These are phyloP conservation scores for Colletotrichum sidae DNA, from an alignment of 2,329 filamentous ascomycete species.

Conservation along the genomic window DNA sequence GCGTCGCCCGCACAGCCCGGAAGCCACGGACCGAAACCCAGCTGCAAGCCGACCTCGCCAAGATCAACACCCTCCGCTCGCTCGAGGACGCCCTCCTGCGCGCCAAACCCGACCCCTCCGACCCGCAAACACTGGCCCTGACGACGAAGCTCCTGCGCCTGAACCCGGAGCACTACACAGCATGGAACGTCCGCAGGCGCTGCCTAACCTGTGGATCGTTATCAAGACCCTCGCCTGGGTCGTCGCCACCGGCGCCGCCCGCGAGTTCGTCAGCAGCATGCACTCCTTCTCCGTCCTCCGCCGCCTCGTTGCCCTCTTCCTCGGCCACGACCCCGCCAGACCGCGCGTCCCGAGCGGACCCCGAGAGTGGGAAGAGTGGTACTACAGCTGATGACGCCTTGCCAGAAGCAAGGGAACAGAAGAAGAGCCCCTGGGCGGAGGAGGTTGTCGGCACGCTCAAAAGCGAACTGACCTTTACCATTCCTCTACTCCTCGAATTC, in stretches of 20 bases:
- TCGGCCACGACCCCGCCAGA: constrained; percentile 63
- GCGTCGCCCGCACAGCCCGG: constrained; percentile 77
- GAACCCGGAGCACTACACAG: constrained; percentile 91
- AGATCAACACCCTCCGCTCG: constrained; percentile 80
- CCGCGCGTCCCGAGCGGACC: constrained; percentile 57
- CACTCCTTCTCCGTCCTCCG: constrained; percentile 73
- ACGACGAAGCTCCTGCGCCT: constrained; percentile 79
- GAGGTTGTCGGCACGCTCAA: constrained; percentile 58
- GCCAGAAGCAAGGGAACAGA: constrained; percentile 39
- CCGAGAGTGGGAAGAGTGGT: constrained; percentile 63
- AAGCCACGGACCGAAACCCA: constrained; percentile 74
- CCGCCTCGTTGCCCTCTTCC: constrained; percentile 66
- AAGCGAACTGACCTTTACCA: constrained; percentile 80
- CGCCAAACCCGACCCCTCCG: constrained; percentile 30
- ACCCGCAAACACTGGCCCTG: constrained; percentile 68
- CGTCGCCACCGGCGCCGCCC: constrained; percentile 65
- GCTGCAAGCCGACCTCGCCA: constrained; percentile 76
- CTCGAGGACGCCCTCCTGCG: constrained; percentile 63
- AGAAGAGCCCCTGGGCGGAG: constrained; percentile 37
- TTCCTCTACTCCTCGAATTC: constrained; percentile 84
- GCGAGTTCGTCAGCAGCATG: constrained; percentile 64
- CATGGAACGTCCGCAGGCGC: constrained; percentile 89
- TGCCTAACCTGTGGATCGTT: constrained; percentile 71
- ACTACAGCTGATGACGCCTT: constrained; percentile 60
- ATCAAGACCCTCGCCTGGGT: constrained; percentile 63